phyloP scores from a whole-genome alignment of 1,139 yeast genomes.

The Kodamaea sp. region DNA sequence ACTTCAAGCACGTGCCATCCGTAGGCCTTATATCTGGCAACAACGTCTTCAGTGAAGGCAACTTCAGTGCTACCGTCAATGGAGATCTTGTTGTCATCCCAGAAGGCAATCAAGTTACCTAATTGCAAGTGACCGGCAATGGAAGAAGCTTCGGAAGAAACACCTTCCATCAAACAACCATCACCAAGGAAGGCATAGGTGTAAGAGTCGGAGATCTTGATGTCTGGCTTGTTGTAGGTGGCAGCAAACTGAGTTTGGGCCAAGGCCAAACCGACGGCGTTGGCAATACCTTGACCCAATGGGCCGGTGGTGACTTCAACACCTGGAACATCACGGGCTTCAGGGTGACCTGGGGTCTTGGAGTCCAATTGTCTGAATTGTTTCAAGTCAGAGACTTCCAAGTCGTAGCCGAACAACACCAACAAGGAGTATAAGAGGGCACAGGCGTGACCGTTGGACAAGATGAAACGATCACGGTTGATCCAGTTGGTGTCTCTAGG shows the following conservation, averaged over 20 bases:
- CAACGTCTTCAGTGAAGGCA: constrained; percentile 94
- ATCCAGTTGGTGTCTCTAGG: constrained; percentile 91
- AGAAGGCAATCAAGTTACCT: constrained; percentile 91
- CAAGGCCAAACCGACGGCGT: constrained; percentile 96
- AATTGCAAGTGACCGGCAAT: constrained; percentile 96
- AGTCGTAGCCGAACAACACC: constrained; percentile 83
- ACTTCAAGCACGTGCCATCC: constrained; percentile 92
- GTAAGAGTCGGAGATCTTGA: constrained; percentile 68
- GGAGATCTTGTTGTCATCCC: constrained; percentile 97
- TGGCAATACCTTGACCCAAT: constrained; percentile 96
- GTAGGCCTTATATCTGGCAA: constrained; percentile 82
- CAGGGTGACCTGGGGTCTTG: constrained; percentile 98
- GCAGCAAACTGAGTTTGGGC: constrained; percentile 94
- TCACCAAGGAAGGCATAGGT: constrained; percentile 90
- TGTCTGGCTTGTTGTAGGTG: constrained; percentile 87
- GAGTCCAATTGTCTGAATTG: constrained; percentile 88
- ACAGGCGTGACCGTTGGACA: constrained; percentile 97
- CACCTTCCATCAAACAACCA: constrained; percentile 99
- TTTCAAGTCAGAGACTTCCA: constrained; percentile 84
- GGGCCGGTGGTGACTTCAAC: constrained; percentile 99
- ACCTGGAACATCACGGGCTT: constrained; percentile 74
- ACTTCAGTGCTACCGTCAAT: constrained; percentile 92
- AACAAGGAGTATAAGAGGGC: constrained; percentile 85
- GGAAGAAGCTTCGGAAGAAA: constrained; percentile 90
- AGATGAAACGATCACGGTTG: constrained; percentile 92